Conservation (phyloP, 257 asterid genomes). For the Solanum appendiculatum region DNA sequence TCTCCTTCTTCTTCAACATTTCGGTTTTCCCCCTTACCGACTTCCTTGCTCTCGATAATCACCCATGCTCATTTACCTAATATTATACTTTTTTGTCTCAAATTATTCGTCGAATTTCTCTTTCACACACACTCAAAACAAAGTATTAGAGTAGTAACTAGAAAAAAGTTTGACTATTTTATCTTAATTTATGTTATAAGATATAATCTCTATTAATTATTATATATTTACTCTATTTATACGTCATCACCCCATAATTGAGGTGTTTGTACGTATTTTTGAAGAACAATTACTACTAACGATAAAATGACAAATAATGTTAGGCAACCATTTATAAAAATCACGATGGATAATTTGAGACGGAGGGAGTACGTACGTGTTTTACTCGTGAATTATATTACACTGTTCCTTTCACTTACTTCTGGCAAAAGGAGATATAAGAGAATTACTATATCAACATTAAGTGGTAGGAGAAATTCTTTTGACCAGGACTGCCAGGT, state of each 20-base stretch:
- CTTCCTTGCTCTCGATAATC: constrained; percentile 6
- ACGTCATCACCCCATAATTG: background rate
- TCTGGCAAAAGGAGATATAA: background rate
- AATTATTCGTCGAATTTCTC: background rate
- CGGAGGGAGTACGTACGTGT: background rate
- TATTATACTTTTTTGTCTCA: background rate
- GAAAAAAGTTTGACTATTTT: no score
- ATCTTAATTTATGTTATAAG: no score
- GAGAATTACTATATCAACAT: background rate
- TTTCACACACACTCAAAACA: background rate
- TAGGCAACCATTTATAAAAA: background rate
- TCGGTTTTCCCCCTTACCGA: constrained; percentile 1
- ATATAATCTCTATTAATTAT: no score
- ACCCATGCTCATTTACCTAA: background rate
- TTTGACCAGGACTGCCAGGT: background rate
- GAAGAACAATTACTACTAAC: background rate
- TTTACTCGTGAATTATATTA: background rate
- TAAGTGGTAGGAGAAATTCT: background rate
- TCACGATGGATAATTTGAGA: background rate
- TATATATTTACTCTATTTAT: background rate
- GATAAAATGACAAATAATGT: no score
- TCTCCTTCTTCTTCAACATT: constrained; percentile 13
- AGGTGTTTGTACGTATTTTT: background rate
- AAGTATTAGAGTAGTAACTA: no score
- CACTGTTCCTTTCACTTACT: background rate